Conservation (phyloP, 495 filamentous ascomycete species). For the Trichoderma erinaceum region DNA sequence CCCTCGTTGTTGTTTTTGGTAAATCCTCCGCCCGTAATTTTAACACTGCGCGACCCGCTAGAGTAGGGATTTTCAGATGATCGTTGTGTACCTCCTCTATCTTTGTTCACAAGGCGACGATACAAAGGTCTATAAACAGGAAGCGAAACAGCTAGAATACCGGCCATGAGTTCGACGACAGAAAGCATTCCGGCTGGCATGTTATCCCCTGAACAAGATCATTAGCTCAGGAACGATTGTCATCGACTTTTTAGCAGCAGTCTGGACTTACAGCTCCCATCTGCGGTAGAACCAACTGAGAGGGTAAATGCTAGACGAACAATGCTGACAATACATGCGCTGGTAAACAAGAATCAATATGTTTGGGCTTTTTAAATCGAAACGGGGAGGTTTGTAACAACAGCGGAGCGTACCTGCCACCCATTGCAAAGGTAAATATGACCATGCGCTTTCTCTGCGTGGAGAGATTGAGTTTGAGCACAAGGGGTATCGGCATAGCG, state of each 20-base stretch:
- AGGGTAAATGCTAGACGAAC: neutral
- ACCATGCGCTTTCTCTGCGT: neutral
- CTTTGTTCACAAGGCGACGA: neutral
- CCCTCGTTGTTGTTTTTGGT: neutral
- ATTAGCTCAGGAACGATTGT: too few relatives aligned
- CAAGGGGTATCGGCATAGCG: neutral
- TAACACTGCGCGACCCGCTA: neutral
- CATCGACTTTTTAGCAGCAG: neutral
- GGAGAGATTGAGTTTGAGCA: constrained; percentile 2
- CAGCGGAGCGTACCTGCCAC: neutral
- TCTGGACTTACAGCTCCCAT: neutral
- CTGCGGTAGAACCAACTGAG: neutral
- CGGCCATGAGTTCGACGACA: neutral
- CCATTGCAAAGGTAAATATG: neutral
- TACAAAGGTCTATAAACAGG: neutral
- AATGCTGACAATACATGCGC: neutral
- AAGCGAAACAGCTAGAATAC: neutral
- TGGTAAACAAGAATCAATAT: neutral
- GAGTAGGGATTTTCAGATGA: neutral
- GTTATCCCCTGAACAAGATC: neutral
- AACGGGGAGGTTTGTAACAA: neutral
- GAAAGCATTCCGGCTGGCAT: neutral
- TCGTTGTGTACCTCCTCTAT: neutral
- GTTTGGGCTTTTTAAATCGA: neutral
- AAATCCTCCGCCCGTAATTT: neutral